Conservation (phyloP, 176 grass and related monocot genomes). For the Canna indica region DNA sequence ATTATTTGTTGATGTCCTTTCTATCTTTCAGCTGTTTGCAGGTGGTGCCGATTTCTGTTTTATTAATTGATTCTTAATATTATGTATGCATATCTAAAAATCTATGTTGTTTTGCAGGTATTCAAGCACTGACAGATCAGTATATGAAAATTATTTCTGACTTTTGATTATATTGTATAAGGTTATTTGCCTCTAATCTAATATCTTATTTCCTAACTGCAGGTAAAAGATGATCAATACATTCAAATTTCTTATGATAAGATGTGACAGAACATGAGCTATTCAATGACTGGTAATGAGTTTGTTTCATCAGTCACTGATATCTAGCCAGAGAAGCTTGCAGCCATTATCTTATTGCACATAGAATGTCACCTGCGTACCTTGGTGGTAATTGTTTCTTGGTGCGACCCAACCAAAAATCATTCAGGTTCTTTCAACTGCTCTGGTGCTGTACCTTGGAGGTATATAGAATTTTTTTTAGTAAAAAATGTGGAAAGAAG, state of each 20-base stretch:
- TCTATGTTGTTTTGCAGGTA: slow-evolving; percentile 68
- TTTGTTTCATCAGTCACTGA: not conserved
- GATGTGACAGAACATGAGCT: not conserved
- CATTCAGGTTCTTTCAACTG: too few relatives aligned
- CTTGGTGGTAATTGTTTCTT: too few relatives aligned
- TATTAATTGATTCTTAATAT: slow-evolving; percentile 19
- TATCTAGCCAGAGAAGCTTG: not conserved
- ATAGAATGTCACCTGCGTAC: too few relatives aligned
- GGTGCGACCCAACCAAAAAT: too few relatives aligned
- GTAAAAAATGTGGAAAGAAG: too few relatives aligned
- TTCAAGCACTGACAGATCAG: slow-evolving; percentile 36
- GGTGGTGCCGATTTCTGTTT: slow-evolving; percentile 30
- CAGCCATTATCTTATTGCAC: not conserved
- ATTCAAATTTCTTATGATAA: not conserved
- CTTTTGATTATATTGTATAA: slow-evolving; percentile 11
- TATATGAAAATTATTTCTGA: slow-evolving; percentile 23
- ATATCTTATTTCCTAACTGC: slow-evolving; percentile 18
- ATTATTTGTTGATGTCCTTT: slow-evolving; percentile 13
- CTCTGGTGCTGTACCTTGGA: too few relatives aligned
- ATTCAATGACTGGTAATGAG: not conserved
- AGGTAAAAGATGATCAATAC: slow-evolving; percentile 18
- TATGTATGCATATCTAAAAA: slow-evolving; percentile 29
- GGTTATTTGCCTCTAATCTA: not conserved
- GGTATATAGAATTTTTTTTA: too few relatives aligned
- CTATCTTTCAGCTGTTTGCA: slow-evolving; percentile 30